Base-by-base conservation (phyloP, 2,329 filamentous ascomycete species). In the Aspergillus luchuensis region DNA sequence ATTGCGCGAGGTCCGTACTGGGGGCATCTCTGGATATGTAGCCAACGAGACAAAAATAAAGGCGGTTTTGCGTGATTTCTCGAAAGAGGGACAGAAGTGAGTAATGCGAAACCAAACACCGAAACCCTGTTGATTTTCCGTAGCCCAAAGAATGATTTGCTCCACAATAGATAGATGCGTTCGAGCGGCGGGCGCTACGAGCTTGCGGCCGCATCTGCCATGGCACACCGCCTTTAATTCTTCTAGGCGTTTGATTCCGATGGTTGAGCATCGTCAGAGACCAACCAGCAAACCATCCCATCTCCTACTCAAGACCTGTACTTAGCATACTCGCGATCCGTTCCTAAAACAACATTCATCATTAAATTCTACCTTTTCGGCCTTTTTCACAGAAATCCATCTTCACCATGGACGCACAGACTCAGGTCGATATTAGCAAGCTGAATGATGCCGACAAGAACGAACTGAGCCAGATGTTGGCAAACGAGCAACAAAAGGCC, bases 401-500 rank as follows among this genome's bases (percentile, higher is more conserved):
- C 28, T 30, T 7, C 63, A 71, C 52, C 59, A 79, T 79, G 76
- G 76, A 79, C 57, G 8, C 51, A 17, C 71, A 73, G 56, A 58
- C 70, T 17, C 74, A 77, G 58, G 54, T 87, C 71, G 90, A 93
- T 72, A 80, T 94, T 67, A 85, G 87, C 71, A 88, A 87, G 78
- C 89, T 97, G 74, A 90, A 86, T 71, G 88, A 91, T 62, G 85
- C 86, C 72, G 92, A 97, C 79, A 95, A 92, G 84, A 83, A 87
- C 66, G 92, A 98, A 79, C 85, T 99, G 47, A 91, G 92, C 72
- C 88, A 92, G 73, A 94, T 97, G 78, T 84, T 97, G 61, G 81
- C 87, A 69, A 92, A 91, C 74, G 92, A 97, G 82, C 85, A 86
- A 66, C 91, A 97, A 79, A 95, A 95, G 76, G 86, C 91, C 25